Evolutionary conservation across 108 stramenopile genomes (phyloP).

Genomic region (Aurantiochytrium sp.): DNA sequence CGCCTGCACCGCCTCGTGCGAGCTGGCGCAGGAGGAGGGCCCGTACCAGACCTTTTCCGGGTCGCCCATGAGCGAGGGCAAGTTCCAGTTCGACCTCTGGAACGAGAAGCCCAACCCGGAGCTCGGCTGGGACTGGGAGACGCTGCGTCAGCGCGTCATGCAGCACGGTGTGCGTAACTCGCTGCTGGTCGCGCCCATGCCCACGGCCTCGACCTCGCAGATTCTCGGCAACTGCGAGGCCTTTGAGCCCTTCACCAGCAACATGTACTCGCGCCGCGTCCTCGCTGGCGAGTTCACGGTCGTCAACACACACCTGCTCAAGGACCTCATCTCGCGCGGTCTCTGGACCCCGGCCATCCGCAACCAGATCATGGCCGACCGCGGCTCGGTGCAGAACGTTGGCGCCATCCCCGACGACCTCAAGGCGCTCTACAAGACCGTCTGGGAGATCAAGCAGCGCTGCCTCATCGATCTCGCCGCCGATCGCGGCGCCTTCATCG

Average conservation of each 20-base stretch:
- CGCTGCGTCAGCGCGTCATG: constrained; percentile 72
- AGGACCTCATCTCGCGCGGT: constrained; percentile 84
- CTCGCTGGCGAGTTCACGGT: constrained; percentile 97
- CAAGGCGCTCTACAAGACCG: constrained; percentile 95
- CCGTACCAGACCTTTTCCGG: constrained; percentile 88
- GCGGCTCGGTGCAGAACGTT: constrained; percentile 89
- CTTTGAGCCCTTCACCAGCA: constrained; percentile 97
- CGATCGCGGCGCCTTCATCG: constrained; percentile 95
- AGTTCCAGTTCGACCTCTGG: constrained; percentile 97
- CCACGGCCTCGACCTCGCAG: constrained; percentile 98
- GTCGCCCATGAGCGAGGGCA: constrained; percentile 86
- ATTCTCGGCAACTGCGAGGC: constrained; percentile 98
- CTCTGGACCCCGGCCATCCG: constrained; percentile 93
- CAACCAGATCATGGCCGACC: constrained; percentile 93
- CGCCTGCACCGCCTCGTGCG: constrained; percentile 81
- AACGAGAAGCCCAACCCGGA: constrained; percentile 68
- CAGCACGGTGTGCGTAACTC: constrained; percentile 93
- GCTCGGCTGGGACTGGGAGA: constrained; percentile 90
- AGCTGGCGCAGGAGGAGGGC: constrained; percentile 84
- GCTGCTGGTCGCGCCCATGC: constrained; percentile 96
- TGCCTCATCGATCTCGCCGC: constrained; percentile 95
- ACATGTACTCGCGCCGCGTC: constrained; percentile 98
- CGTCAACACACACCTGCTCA: constrained; percentile 95
- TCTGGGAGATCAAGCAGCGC: constrained; percentile 97
- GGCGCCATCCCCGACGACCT: constrained; percentile 80